Conservation (phyloP, 1,284 basidiomycete species). For the Ceraceosorus bombacis region DNA sequence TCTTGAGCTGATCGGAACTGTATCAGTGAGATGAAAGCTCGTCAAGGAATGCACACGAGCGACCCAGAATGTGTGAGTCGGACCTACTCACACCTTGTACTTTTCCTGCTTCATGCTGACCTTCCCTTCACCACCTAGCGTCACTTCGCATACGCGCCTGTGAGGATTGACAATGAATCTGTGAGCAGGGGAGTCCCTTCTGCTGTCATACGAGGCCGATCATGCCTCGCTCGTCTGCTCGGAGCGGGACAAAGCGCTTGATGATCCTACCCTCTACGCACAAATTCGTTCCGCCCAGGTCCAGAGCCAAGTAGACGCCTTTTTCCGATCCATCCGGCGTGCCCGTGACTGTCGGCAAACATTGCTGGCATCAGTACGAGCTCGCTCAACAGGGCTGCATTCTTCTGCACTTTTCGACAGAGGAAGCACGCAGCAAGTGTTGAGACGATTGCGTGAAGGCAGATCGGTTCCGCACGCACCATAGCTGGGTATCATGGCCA, state of each 20-base stretch:
- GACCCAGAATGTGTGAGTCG: constrained; percentile 62
- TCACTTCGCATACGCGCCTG: constrained; percentile 79
- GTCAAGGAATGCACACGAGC: not conserved
- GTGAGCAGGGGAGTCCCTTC: not conserved
- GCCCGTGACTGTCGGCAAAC: constrained; percentile 23
- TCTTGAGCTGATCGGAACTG: constrained; percentile 39
- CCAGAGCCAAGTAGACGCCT: constrained; percentile 42
- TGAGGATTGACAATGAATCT: not conserved
- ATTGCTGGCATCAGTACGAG: not conserved
- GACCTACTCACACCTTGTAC: constrained; percentile 54
- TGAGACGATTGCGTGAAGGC: not conserved
- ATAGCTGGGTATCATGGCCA: constrained; percentile 44
- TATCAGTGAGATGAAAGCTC: not conserved
- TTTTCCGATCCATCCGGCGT: constrained; percentile 38
- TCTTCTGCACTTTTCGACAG: not conserved
- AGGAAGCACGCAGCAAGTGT: constrained; percentile 1
- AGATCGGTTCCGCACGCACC: constrained; percentile 7
- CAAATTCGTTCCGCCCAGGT: constrained; percentile 43
- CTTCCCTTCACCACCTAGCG: constrained; percentile 75
- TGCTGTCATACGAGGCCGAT: constrained; percentile 4
- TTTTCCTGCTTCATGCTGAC: constrained; percentile 63
- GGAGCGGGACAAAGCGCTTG: not conserved
- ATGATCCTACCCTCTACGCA: constrained; percentile 1
- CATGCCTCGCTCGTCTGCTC: not conserved
- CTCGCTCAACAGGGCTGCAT: not conserved